phyloP scores from a whole-genome alignment of 2,329 filamentous ascomycete genomes.

The Exophiala bonariae region DNA sequence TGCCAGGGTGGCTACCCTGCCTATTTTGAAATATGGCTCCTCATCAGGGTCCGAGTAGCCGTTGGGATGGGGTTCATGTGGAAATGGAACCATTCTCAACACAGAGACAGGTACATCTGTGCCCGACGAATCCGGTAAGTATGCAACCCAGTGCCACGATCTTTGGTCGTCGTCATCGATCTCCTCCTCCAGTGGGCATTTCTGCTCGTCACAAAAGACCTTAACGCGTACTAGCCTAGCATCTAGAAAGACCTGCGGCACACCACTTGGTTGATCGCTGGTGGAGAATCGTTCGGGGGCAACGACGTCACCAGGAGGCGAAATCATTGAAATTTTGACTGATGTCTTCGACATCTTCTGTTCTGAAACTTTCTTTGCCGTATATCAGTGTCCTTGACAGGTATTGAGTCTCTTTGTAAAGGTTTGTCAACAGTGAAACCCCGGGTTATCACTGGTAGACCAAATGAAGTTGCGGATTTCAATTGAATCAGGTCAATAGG shows the following conservation, averaged over 20 bases:
- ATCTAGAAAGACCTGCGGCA: slow-evolving; percentile 58
- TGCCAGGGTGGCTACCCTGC: slow-evolving; percentile 69
- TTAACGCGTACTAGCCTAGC: slow-evolving; percentile 58
- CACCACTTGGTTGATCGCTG: slow-evolving; percentile 16
- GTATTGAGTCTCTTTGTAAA: no score
- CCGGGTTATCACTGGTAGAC: no score
- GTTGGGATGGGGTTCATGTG: slow-evolving; percentile 62
- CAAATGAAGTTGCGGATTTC: no score
- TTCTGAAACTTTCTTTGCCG: no score
- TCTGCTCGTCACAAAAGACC: slow-evolving; percentile 61
- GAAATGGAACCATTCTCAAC: slow-evolving; percentile 78
- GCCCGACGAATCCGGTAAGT: slow-evolving; percentile 47
- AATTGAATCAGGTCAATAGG: no score
- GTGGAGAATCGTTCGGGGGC: slow-evolving; percentile 28
- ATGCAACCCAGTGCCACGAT: slow-evolving; percentile 86
- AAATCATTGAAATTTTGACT: slow-evolving; percentile 13
- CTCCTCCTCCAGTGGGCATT: slow-evolving; percentile 64
- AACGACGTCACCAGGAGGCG: slow-evolving; percentile 22
- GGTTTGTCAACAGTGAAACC: no score
- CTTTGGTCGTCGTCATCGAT: slow-evolving; percentile 77
- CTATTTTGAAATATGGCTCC: slow-evolving; percentile 81
- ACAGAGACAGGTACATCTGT: slow-evolving; percentile 64
- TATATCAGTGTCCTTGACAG: no score
- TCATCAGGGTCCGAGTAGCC: slow-evolving; percentile 27
- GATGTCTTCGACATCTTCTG: slow-evolving; percentile 3